A percentile compares a stretch with the other conserved stretches of the same genome.
phyloP scores from a whole-genome alignment of 148 eudicot genomes.

The Linanthus parryae region DNA sequence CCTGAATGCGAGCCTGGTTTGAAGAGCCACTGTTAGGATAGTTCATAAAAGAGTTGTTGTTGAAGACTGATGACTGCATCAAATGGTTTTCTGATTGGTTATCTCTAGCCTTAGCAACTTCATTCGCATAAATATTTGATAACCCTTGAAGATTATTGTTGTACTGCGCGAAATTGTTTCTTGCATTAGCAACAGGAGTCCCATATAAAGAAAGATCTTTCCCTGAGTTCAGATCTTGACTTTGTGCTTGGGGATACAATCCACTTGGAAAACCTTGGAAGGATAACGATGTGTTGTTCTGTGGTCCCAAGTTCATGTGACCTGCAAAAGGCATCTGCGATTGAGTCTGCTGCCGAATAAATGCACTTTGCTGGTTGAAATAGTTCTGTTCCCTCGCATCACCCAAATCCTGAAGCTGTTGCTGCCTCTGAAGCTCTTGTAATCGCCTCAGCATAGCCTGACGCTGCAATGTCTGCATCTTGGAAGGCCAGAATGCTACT shows the following conservation, averaged over 20 bases:
- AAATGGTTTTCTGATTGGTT: constrained; percentile 21
- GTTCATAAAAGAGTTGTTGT: constrained; percentile 19
- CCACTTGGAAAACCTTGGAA: constrained; percentile 40
- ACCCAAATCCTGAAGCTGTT: constrained; percentile 41
- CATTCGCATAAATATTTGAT: constrained; percentile 22
- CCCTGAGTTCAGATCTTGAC: constrained; percentile 11
- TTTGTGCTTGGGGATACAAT: constrained; percentile 22
- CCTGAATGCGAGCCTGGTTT: constrained; percentile 15
- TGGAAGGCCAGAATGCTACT: constrained; percentile 29
- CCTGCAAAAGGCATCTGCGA: constrained; percentile 26
- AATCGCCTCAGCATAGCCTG: constrained; percentile 47
- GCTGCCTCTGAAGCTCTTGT: constrained; percentile 53
- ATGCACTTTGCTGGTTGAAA: constrained; percentile 30
- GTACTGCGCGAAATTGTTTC: constrained; percentile 18
- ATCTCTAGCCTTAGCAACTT: constrained; percentile 10
- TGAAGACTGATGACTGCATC: constrained; percentile 15
- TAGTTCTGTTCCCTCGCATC: constrained; percentile 35
- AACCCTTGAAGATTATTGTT: constrained; percentile 27
- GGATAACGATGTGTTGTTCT: constrained; percentile 23
- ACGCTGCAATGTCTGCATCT: constrained; percentile 53
- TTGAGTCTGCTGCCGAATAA: constrained; percentile 23
- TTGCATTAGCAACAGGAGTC: constrained; percentile 26
- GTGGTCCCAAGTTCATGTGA: constrained; percentile 36
- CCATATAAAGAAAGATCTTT: constrained; percentile 51
- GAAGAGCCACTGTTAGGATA: constrained; percentile 23